These are phyloP conservation scores for Penicillium arizonense DNA, from an alignment of 495 filamentous ascomycete genomes.

Conservation along the genomic window DNA sequence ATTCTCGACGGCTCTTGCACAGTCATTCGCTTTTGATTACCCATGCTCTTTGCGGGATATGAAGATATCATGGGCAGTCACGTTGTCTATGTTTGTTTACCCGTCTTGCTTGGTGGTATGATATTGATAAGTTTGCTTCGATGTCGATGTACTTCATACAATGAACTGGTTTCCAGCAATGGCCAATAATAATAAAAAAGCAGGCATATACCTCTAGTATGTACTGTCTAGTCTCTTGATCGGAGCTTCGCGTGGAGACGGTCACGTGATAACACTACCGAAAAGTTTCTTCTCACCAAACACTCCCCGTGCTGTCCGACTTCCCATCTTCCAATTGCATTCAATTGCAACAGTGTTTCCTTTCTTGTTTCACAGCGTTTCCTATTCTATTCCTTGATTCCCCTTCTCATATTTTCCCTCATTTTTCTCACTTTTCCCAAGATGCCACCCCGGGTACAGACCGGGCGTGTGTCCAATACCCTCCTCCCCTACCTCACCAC, in stretches of 20 bases:
- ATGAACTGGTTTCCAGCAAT: conserved; percentile 16
- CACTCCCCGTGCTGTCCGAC: conserved; percentile 11
- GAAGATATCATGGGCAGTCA: not conserved
- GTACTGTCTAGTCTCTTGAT: too few relatives aligned
- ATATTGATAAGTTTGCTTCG: conserved; percentile 24
- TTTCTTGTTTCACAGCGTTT: too few relatives aligned
- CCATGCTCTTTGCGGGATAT: conserved; percentile 2
- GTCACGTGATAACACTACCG: conserved; percentile 33
- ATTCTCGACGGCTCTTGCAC: conserved; percentile 9
- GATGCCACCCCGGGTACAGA: conserved; percentile 48
- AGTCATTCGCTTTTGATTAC: conserved; percentile 1
- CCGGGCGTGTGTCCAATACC: conserved; percentile 34
- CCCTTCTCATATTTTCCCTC: not conserved
- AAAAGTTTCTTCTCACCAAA: conserved; percentile 41
- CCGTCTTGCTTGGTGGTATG: conserved; percentile 16
- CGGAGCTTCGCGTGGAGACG: not conserved
- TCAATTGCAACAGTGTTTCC: conserved; percentile 1
- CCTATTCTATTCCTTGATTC: conserved; percentile 1
- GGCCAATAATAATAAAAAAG: too few relatives aligned
- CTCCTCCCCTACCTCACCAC: conserved; percentile 39
- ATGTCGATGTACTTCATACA: conserved; percentile 29
- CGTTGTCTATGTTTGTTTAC: conserved; percentile 2
- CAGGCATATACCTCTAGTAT: too few relatives aligned
- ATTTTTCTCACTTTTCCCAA: conserved; percentile 10
- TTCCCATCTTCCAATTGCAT: conserved; percentile 22